A percentile compares a stretch with the other conserved stretches of the same genome.
phyloP scores from a whole-genome alignment of 2,329 filamentous ascomycete species.

The Cladophialophora exuberans region DNA sequence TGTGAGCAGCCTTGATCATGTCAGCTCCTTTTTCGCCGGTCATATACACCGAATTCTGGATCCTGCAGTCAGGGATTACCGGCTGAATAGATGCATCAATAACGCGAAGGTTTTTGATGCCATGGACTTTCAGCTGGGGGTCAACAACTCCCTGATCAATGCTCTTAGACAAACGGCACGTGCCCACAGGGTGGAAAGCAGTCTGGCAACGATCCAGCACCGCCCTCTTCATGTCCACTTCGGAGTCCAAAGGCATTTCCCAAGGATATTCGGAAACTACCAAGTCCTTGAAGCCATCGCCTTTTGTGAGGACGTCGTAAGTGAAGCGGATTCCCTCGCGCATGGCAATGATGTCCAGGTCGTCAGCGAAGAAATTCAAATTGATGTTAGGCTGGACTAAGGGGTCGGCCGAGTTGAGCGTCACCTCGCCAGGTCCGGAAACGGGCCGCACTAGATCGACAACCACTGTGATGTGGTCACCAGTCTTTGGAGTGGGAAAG shows the following conservation, averaged over 20 bases:
- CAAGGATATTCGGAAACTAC: conserved; percentile 57
- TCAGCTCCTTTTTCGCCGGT: conserved; percentile 60
- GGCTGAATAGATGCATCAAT: conserved; percentile 62
- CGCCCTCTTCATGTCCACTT: conserved; percentile 59
- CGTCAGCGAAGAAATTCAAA: conserved; percentile 50
- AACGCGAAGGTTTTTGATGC: conserved; percentile 57
- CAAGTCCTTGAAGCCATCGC: conserved; percentile 57
- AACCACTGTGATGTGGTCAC: conserved; percentile 61
- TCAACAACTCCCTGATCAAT: conserved; percentile 58
- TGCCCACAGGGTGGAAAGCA: conserved; percentile 63
- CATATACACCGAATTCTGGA: conserved; percentile 65
- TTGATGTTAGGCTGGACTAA: conserved; percentile 47
- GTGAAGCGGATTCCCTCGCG: conserved; percentile 61
- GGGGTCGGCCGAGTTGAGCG: conserved; percentile 44
- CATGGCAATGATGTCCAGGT: conserved; percentile 60
- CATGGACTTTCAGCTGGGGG: conserved; percentile 55
- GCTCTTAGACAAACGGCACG: conserved; percentile 55
- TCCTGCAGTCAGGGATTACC: conserved; percentile 59
- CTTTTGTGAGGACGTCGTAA: conserved; percentile 59
- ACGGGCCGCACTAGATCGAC: conserved; percentile 55
- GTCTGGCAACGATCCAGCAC: conserved; percentile 64
- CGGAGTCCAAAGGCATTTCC: conserved; percentile 60
- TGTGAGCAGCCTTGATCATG: conserved; percentile 47
- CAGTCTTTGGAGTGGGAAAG: conserved; percentile 46
- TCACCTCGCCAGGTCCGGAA: conserved; percentile 48